Evolutionary conservation across 441 rosid genomes (phyloP), one percentile per base, ranked within the genome.

Genomic region (Bruguiera hainesii): DNA sequence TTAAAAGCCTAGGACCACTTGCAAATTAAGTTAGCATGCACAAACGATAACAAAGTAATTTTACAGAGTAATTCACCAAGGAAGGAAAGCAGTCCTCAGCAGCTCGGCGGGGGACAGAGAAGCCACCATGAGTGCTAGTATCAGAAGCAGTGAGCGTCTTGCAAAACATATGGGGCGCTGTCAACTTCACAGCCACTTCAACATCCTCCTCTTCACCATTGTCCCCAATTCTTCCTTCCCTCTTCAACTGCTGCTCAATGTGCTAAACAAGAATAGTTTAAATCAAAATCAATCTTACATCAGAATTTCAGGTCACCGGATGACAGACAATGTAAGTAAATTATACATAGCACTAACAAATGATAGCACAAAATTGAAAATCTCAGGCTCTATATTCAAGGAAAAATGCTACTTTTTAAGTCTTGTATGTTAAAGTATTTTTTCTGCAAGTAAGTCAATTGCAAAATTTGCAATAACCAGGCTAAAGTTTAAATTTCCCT

Each of bases 31-130:
- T 23, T 50, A n/a, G 64, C 31, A 39, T 25, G 16, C 3, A 16
- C 25, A 61, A 25, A 56, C 19, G 5, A 53, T 42, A 11, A 39
- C 16, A 13, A 13, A 11, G 4, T 39, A 39, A 11, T 11, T 39
- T 39, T 39, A 16, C 48, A 39, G 48, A 39, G 48, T 39, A 11
- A 35, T 64, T 75, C 85, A 94, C 99, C 96, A 94, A 78, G 66
- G 99, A 97, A 70, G 96, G 97, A 79, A 94, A 94, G 84, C 99
- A 94, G 77, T 94, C 99, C 75, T 94, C 99, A 3, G 99, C 99
- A 59, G 99, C 99, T 63, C 99, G 87, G 26, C 99, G 89, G 63
- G 99, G 99, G 55, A 94, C 98, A 37, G 98, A 94, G 79, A 94
- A 94, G 30, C 99, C 98, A 16, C 99, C 99, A 77, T 94, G 99